Percentiles rank a stretch among this genome's conserved stretches.
phyloP scores from a whole-genome alignment of 352 stramenopile genomes.

The Plasmopara viticola region DNA sequence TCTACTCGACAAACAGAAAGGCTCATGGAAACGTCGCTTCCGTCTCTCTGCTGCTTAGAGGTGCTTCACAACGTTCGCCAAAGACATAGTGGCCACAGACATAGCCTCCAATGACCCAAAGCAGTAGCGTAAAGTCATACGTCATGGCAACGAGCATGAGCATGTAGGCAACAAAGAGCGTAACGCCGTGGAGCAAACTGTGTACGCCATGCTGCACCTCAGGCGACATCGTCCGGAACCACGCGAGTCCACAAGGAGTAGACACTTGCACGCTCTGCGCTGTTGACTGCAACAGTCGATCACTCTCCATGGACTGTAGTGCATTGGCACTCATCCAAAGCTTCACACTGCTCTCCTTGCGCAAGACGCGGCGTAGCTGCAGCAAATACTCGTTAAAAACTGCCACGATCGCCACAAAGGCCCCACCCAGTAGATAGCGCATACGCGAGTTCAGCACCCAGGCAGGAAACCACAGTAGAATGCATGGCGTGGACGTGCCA shows the following conservation, averaged over 20 bases:
- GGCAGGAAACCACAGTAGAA: slow-evolving; percentile 69
- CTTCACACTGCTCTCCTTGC: slow-evolving; percentile 58
- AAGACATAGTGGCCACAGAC: slow-evolving; percentile 64
- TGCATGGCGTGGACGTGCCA: slow-evolving; percentile 35
- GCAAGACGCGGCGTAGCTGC: slow-evolving; percentile 52
- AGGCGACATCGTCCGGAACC: slow-evolving; percentile 47
- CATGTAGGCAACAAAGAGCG: slow-evolving; percentile 67
- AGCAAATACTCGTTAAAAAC: slow-evolving; percentile 75
- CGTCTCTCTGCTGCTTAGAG: too few relatives aligned
- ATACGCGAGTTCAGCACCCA: slow-evolving; percentile 57
- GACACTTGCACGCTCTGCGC: slow-evolving; percentile 26
- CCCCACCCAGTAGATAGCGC: slow-evolving; percentile 45
- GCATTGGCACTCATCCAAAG: slow-evolving; percentile 16
- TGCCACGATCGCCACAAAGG: slow-evolving; percentile 45
- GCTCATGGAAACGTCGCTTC: too few relatives aligned
- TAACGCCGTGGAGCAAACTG: slow-evolving; percentile 48
- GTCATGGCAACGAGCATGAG: slow-evolving; percentile 81
- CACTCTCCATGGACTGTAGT: slow-evolving; percentile 22
- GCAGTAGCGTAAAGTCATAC: slow-evolving; percentile 59
- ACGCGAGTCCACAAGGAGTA: slow-evolving; percentile 33
- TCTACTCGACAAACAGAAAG: too few relatives aligned
- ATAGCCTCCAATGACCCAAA: slow-evolving; percentile 51
- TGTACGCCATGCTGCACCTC: slow-evolving; percentile 49
- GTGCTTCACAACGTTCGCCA: slow-evolving; percentile 45
- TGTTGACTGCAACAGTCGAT: slow-evolving; percentile 39